Evolutionary conservation across 352 stramenopile species (phyloP).

Genomic region (Globisporangium orthogonon): DNA sequence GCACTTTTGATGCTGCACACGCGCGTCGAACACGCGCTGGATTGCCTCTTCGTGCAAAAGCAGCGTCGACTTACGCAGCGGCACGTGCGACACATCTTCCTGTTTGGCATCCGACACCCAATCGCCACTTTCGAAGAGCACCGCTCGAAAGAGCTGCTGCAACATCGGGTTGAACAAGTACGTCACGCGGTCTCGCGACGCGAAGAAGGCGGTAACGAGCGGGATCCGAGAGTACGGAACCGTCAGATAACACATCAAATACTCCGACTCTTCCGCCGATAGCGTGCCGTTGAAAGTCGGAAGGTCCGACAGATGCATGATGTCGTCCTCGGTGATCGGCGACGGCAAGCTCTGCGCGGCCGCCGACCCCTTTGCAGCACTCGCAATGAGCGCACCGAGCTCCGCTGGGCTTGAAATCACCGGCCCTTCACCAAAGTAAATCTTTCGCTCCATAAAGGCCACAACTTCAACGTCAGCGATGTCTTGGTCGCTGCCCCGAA

Average conservation of each 20-base stretch:
- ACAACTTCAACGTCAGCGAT: slow-evolving; percentile 86
- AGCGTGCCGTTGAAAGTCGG: slow-evolving; percentile 96
- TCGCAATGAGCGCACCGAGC: slow-evolving; percentile 47
- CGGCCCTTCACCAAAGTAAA: slow-evolving; percentile 85
- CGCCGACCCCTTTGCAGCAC: slow-evolving; percentile 36
- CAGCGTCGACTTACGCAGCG: slow-evolving; percentile 77
- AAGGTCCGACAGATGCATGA: slow-evolving; percentile 95
- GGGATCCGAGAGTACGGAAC: slow-evolving; percentile 98
- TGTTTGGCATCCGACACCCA: slow-evolving; percentile 63
- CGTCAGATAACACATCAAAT: slow-evolving; percentile 98
- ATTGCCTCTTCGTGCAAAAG: slow-evolving; percentile 78
- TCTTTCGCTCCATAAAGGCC: slow-evolving; percentile 82
- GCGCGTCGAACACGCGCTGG: slow-evolving; percentile 62
- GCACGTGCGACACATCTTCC: slow-evolving; percentile 69
- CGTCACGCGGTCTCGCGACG: slow-evolving; percentile 83
- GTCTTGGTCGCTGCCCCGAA: slow-evolving; percentile 84
- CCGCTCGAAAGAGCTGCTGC: slow-evolving; percentile 77
- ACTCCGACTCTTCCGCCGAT: slow-evolving; percentile 95
- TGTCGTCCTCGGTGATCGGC: slow-evolving; percentile 94
- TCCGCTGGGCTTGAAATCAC: slow-evolving; percentile 79
- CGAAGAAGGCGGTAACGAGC: slow-evolving; percentile 97
- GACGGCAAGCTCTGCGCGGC: slow-evolving; percentile 17
- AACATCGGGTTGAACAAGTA: slow-evolving; percentile 85
- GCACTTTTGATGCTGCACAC: slow-evolving; percentile 71
- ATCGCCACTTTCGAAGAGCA: slow-evolving; percentile 88